Percentiles rank a stretch among this genome's conserved stretches.
phyloP scores from a whole-genome alignment of 768 basidiomycete genomes.

The Leccinum olivaceopallidum region DNA sequence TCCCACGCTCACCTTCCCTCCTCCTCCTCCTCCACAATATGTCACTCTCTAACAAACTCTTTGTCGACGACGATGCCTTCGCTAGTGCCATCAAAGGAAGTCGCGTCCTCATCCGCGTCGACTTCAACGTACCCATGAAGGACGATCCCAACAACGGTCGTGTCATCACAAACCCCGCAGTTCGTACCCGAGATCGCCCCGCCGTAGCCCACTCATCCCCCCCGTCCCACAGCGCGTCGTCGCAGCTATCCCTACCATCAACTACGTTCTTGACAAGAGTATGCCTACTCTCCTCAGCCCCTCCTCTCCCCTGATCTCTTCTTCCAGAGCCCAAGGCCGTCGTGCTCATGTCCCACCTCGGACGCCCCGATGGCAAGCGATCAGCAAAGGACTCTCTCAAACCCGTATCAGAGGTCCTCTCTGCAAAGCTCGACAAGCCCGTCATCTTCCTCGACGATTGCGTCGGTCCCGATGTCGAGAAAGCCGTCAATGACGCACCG shows the following conservation, averaged over 20 bases:
- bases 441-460: conserved; percentile 85
- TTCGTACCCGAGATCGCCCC: conserved; percentile 43
- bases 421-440: conserved; percentile 42
- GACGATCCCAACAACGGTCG: conserved; percentile 67
- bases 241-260: conserved; percentile 93
- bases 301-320: background rate
- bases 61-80: conserved; percentile 76
- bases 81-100: conserved; percentile 69
- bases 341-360: conserved; percentile 97
- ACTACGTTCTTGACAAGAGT: conserved; percentile 90
- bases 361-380: conserved; percentile 92
- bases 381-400: conserved; percentile 88
- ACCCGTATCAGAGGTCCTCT: conserved; percentile 76
- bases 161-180: conserved; percentile 97
- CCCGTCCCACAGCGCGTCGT: conserved; percentile 76
- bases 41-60: conserved; percentile 95
- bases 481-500: conserved; percentile 59
- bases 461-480: conserved; percentile 84
- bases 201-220: conserved; percentile 8
- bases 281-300: conserved; percentile 7
- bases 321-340: conserved; percentile 72
- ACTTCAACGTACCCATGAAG: conserved; percentile 94
- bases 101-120: conserved; percentile 91
- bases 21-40: conserved; percentile 50
- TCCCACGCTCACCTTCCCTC: conserved; percentile 20